These are phyloP conservation scores for Saksenaea oblongispora DNA, from an alignment of 371 early-diverging fungal species.

Conservation along the genomic window DNA sequence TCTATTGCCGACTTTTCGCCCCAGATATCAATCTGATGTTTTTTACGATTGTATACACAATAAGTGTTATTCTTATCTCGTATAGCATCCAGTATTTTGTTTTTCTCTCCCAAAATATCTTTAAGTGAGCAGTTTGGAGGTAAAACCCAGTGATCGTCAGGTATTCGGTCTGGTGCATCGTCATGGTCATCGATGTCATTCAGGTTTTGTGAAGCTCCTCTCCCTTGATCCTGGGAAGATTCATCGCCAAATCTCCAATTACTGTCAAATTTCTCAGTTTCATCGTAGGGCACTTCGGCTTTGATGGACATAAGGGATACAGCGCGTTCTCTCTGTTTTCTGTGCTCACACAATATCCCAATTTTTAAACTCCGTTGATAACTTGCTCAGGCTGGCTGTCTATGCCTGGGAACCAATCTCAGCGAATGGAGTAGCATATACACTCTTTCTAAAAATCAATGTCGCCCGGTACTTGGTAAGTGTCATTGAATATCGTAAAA, in stretches of 20 bases:
- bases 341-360: too few species aligned
- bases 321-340: too few species aligned
- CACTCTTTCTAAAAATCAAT: too few species aligned
- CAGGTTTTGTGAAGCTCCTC: not conserved
- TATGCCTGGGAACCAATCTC: too few species aligned
- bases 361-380: too few species aligned
- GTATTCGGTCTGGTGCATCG: constrained; percentile 22
- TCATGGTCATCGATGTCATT: not conserved
- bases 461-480: too few species aligned
- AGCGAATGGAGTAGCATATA: too few species aligned
- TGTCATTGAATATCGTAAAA: too few species aligned
- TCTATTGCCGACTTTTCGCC: constrained; percentile 27
- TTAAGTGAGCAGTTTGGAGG: constrained; percentile 24
- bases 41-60: constrained; percentile 31
- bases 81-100: constrained; percentile 27
- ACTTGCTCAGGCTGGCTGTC: too few species aligned
- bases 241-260: constrained; percentile 24
- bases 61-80: constrained; percentile 25
- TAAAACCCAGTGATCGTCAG: constrained; percentile 46
- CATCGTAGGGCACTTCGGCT: constrained; percentile 35
- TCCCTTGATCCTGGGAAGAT: not conserved
- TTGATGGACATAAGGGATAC: constrained; percentile 22
- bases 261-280: constrained; percentile 11
- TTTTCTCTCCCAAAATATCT: constrained; percentile 27
- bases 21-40: constrained; percentile 51